Evolutionary conservation across 257 asterid genomes (phyloP), one percentile per base, ranked within the genome.

Genomic region (Jaltomata sinuosa): DNA sequence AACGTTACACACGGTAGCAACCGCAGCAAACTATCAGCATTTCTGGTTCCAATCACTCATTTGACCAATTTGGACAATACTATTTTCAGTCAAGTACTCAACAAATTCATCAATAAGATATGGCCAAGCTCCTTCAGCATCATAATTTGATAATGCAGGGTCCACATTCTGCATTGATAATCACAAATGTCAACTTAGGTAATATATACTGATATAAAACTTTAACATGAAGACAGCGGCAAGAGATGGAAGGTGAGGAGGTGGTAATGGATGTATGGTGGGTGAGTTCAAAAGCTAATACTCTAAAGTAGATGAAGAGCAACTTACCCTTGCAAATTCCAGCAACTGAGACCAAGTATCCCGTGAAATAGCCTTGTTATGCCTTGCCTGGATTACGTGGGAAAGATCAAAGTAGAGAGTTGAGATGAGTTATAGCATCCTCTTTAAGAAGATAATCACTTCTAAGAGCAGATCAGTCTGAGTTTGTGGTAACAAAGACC

Each of bases 41-140:
- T 91, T 89, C 88, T 85, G 91, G 92, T 90, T 92, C 95, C 95
- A 96, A 84, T 91, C 97, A 85, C 79, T 88, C 87, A 91, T 85
- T 88, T 89, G 90, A 62, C 93, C 94, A 87, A 92, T 91, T 84
- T 92, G 94, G 53, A 92, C 88, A 78, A 95, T 50, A 82, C 91
- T 95, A 85, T 91, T 91, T 86, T 95, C 98, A 29, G 82, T 88
- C 89, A 97, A 87, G 89, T 94, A 95, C 86, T 97, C 99, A 16
- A 94, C 99, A 87, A 97, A 95, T 89, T 97, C 99, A 82, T 97
- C 99, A 59, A 95, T 95, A 85, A 97, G 96, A 86, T 97, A 97
- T 5, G 99, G 99, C 99, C 99, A 97, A 47, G 99, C 99, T 80
- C 99, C 98, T 34, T 95, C 98, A 18, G 98, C 94, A 80, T 97